phyloP scores from a whole-genome alignment of 768 basidiomycete genomes.

The Chalciporus sphaerocephalus region DNA sequence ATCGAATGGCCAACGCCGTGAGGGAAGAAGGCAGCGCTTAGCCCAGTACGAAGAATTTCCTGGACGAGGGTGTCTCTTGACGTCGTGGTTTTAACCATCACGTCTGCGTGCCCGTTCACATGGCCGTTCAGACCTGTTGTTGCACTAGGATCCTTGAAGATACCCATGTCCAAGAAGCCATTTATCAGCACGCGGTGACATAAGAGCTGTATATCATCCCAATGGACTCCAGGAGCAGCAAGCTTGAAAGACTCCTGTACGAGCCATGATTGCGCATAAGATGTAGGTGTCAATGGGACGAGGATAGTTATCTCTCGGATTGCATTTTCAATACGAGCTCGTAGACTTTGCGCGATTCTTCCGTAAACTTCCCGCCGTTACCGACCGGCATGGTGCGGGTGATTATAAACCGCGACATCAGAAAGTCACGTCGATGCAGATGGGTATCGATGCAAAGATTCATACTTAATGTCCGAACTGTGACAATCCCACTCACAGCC shows the following conservation, averaged over 20 bases:
- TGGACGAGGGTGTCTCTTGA: slow-evolving; percentile 24
- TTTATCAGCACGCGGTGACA: slow-evolving; percentile 80
- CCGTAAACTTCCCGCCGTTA: slow-evolving; percentile 84
- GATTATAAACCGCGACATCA: slow-evolving; percentile 47
- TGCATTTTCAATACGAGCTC: slow-evolving; percentile 90
- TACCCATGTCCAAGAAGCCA: slow-evolving; percentile 78
- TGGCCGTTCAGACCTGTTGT: slow-evolving; percentile 5
- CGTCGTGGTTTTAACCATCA: slow-evolving; percentile 4
- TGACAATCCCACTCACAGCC: slow-evolving; percentile 85
- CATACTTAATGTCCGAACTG: slow-evolving; percentile 53
- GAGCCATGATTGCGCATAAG: neutral
- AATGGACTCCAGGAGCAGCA: slow-evolving; percentile 76
- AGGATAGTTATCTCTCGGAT: slow-evolving; percentile 41
- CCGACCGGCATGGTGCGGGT: slow-evolving; percentile 90
- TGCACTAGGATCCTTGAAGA: slow-evolving; percentile 69
- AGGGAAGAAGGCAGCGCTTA: slow-evolving; percentile 87
- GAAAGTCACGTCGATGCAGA: slow-evolving; percentile 5
- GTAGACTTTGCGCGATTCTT: slow-evolving; percentile 79
- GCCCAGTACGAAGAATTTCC: slow-evolving; percentile 69
- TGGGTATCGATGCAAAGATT: neutral
- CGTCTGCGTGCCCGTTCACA: neutral
- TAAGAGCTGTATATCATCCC: slow-evolving; percentile 82
- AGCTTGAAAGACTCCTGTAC: slow-evolving; percentile 65
- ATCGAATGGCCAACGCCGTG: slow-evolving; percentile 90
- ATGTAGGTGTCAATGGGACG: neutral